These are phyloP conservation scores for Arabidopsis lyrata DNA, from an alignment of 441 rosid species.

Conservation along the genomic window DNA sequence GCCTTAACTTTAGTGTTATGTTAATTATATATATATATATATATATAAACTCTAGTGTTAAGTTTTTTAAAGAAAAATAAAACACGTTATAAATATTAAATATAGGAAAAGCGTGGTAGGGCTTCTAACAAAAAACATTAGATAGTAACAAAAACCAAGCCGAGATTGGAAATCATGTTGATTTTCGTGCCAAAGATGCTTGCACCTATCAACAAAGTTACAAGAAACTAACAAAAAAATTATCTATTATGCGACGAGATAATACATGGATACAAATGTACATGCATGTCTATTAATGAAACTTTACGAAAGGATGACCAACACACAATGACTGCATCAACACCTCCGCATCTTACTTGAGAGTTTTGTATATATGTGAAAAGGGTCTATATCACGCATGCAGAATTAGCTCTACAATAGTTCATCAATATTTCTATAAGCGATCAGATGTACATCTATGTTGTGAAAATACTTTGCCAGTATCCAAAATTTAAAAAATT, in stretches of 20 bases:
- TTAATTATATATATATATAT: too few relatives aligned
- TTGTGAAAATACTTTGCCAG: not conserved
- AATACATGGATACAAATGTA: not conserved
- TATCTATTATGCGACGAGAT: not conserved
- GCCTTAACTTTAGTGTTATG: slow-evolving; percentile 6
- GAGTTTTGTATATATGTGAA: not conserved
- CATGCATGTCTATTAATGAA: too few relatives aligned
- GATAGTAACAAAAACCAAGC: not conserved
- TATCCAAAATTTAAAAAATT: not conserved
- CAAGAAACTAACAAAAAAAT: not conserved
- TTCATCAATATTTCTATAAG: not conserved
- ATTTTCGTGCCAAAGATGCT: not conserved
- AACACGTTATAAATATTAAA: not conserved
- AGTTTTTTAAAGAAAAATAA: not conserved
- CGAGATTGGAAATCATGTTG: too few relatives aligned
- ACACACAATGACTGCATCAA: not conserved
- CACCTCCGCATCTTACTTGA: not conserved
- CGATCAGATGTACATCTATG: not conserved
- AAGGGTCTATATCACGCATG: not conserved
- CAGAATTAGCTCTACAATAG: not conserved
- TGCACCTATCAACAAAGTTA: not conserved
- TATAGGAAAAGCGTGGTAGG: too few relatives aligned
- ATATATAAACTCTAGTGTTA: not conserved
- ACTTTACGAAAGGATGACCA: not conserved
- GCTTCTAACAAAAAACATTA: too few relatives aligned